These are phyloP conservation scores for Fomes fomentarius DNA, from an alignment of 1,284 basidiomycete species.

Conservation along the genomic window DNA sequence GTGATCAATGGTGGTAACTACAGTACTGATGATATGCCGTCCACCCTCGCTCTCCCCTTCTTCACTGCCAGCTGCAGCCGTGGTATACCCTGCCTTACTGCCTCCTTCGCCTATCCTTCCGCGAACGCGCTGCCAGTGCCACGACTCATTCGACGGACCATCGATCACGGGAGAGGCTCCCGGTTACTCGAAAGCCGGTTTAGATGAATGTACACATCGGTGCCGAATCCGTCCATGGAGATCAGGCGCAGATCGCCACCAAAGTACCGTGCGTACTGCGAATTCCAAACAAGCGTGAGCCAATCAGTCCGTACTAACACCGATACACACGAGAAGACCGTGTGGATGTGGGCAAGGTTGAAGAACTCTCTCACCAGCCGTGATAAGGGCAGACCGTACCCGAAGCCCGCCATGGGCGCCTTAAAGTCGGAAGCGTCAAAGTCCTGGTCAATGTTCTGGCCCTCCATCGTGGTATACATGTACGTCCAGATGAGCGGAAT, in stretches of 20 bases:
- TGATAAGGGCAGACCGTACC: constrained; percentile 91
- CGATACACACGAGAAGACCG: constrained; percentile 31
- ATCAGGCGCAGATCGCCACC: constrained; percentile 96
- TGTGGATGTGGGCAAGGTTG: neutral
- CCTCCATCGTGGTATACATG: constrained; percentile 98
- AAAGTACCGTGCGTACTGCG: constrained; percentile 93
- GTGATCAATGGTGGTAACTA: neutral
- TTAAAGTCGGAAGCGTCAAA: constrained; percentile 95
- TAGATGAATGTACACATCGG: constrained; percentile 90
- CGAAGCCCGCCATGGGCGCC: constrained; percentile 98
- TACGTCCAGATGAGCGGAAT: constrained; percentile 98
- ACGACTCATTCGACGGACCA: neutral
- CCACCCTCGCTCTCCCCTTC: neutral
- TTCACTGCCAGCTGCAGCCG: neutral
- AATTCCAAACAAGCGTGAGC: constrained; percentile 13
- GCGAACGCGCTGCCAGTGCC: neutral
- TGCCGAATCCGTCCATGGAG: constrained; percentile 97
- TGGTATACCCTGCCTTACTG: neutral
- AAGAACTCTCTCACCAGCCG: constrained; percentile 80
- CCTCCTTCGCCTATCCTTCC: no score
- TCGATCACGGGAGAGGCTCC: constrained; percentile 65
- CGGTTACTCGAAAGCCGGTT: constrained; percentile 84
- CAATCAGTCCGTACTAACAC: neutral
- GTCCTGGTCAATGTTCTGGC: constrained; percentile 84
- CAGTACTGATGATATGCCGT: neutral